phyloP scores from a whole-genome alignment of 169 alveolate genomes.

The Plasmodium yoelii region DNA sequence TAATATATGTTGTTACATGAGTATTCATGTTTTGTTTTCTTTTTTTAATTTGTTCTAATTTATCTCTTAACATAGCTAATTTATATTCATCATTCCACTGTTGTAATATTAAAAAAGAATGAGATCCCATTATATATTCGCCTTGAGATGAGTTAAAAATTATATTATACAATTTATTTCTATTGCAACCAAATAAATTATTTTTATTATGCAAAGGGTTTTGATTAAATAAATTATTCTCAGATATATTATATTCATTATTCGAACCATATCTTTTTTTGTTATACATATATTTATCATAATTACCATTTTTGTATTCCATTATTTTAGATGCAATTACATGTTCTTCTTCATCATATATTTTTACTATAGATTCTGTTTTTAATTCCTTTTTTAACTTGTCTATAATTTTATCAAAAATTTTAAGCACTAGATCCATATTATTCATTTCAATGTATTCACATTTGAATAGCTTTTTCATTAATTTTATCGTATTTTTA shows the following conservation, averaged over 20 bases:
- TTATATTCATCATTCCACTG: constrained; percentile 33
- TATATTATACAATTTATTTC: constrained; percentile 24
- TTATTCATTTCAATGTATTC: constrained; percentile 45
- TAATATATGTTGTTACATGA: constrained; percentile 7
- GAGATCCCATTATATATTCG: not conserved
- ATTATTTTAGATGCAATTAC: not conserved
- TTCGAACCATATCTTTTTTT: too few species aligned
- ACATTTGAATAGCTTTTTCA: constrained; percentile 51
- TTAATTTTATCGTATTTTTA: not conserved
- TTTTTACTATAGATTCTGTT: constrained; percentile 10
- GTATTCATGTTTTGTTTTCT: constrained; percentile 2
- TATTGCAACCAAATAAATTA: not conserved
- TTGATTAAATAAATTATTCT: not conserved
- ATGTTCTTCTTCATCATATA: constrained; percentile 12
- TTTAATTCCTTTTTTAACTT: constrained; percentile 46
- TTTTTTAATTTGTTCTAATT: constrained; percentile 31
- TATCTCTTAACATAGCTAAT: constrained; percentile 46
- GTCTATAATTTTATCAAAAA: constrained; percentile 34
- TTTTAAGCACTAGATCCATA: constrained; percentile 16
- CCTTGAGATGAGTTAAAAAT: constrained; percentile 2
- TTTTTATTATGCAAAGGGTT: not conserved
- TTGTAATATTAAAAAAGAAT: constrained; percentile 6
- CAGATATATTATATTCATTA: too few species aligned
- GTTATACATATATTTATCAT: not conserved
- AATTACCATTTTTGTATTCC: not conserved